A percentile compares a stretch with the other conserved stretches of the same genome.
Evolutionary conservation across 306 rosid species (phyloP).

Genomic region (Rosa persica): DNA sequence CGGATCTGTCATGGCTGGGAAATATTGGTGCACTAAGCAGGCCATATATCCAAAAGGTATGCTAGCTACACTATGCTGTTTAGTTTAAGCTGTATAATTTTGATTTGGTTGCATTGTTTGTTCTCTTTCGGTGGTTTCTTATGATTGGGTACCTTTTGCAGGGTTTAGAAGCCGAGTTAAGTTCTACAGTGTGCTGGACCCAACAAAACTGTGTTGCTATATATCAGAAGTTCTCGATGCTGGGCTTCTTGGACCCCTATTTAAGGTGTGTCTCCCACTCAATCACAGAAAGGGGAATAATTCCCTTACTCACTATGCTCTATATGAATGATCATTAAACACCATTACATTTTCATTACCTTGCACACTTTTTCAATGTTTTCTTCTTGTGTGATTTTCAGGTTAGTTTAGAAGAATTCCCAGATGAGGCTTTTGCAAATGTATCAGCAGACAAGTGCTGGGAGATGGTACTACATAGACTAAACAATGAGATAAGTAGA

Average conservation of each 20-base stretch:
- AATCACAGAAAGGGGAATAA: neutral
- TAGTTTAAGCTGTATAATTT: slow-evolving; percentile 7
- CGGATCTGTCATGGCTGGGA: slow-evolving; percentile 68
- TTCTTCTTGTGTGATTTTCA: slow-evolving; percentile 33
- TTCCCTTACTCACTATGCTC: neutral
- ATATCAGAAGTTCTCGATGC: slow-evolving; percentile 83
- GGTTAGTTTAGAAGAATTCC: slow-evolving; percentile 76
- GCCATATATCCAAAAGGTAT: slow-evolving; percentile 88
- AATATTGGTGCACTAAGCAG: slow-evolving; percentile 67
- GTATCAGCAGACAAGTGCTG: slow-evolving; percentile 69
- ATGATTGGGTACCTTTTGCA: slow-evolving; percentile 39
- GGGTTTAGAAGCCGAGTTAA: slow-evolving; percentile 77
- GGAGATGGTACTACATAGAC: slow-evolving; percentile 63
- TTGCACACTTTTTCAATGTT: neutral
- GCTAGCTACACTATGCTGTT: slow-evolving; percentile 6
- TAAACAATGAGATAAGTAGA: slow-evolving; percentile 47
- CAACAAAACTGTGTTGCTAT: slow-evolving; percentile 60
- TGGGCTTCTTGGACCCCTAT: slow-evolving; percentile 85
- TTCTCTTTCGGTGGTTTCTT: neutral
- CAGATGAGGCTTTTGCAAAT: slow-evolving; percentile 49
- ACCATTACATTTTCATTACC: neutral
- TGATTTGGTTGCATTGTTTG: neutral
- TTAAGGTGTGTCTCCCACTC: slow-evolving; percentile 55
- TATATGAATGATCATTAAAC: neutral
- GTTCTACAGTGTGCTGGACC: slow-evolving; percentile 62